Evolutionary conservation across 805 yeast species (phyloP).

Genomic region (Nakazawaea populi): DNA sequence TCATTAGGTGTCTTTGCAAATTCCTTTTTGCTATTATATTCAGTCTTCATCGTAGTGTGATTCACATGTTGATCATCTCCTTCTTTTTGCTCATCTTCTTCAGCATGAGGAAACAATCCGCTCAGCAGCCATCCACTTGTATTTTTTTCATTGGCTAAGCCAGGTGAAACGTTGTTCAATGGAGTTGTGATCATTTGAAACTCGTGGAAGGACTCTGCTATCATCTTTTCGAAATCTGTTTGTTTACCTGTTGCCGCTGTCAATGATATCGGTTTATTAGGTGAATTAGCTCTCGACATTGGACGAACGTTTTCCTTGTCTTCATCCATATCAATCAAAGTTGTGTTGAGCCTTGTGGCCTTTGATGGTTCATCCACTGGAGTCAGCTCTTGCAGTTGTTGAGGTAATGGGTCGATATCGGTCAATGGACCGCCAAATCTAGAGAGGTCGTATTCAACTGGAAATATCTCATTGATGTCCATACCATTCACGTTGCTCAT

Average conservation of each 20-base stretch:
- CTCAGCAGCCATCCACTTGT: constrained; percentile 6
- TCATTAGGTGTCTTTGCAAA: constrained; percentile 5
- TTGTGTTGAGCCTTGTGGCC: constrained; percentile 39
- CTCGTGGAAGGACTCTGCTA: constrained; percentile 22
- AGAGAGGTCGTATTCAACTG: constrained; percentile 6
- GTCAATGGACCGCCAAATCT: constrained; percentile 39
- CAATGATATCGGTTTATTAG: constrained; percentile 7
- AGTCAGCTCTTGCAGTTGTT: constrained; percentile 7
- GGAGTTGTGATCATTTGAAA: not conserved
- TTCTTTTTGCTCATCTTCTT: constrained; percentile 8
- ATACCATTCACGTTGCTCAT: not conserved
- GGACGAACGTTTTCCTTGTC: constrained; percentile 14
- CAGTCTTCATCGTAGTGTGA: not conserved
- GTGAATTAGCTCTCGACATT: not conserved
- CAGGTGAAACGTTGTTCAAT: not conserved
- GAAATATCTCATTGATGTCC: constrained; percentile 5
- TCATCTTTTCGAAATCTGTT: constrained; percentile 9
- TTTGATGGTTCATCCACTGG: constrained; percentile 36
- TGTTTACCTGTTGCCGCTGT: not conserved
- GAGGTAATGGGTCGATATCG: constrained; percentile 37
- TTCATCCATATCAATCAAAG: constrained; percentile 30
- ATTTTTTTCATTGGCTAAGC: not conserved
- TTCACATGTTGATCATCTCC: not conserved
- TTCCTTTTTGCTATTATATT: not conserved
- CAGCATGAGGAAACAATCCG: constrained; percentile 5